Conservation (phyloP, 2,329 filamentous ascomycete species). For the Phoma sp. region DNA sequence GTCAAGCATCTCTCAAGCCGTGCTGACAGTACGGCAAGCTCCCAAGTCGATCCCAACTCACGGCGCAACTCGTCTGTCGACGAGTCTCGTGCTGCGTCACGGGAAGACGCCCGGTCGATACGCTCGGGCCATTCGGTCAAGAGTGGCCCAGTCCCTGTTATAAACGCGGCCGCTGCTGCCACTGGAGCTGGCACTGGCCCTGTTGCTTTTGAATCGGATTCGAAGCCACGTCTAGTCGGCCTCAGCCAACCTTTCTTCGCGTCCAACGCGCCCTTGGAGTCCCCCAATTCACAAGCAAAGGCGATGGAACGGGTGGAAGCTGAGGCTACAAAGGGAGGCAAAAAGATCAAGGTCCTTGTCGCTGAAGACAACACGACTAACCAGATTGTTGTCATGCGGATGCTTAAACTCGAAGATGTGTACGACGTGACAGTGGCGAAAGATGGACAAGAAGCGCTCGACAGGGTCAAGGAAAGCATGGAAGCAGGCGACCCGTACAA, state of each 20-base stretch:
- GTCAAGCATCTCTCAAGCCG: slow-evolving; percentile 76
- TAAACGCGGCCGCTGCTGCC: slow-evolving; percentile 18
- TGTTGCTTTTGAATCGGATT: slow-evolving; percentile 62
- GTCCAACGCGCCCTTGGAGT: slow-evolving; percentile 54
- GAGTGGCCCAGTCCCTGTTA: slow-evolving; percentile 29
- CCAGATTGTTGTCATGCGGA: slow-evolving; percentile 60
- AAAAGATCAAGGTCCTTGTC: slow-evolving; percentile 80
- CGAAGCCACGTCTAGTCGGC: slow-evolving; percentile 80
- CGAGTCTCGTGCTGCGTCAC: slow-evolving; percentile 26
- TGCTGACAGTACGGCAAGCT: slow-evolving; percentile 59
- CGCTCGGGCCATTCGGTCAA: slow-evolving; percentile 42
- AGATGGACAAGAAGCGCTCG: slow-evolving; percentile 77
- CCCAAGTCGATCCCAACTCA: slow-evolving; percentile 37
- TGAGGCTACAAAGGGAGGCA: slow-evolving; percentile 60
- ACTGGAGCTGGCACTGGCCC: slow-evolving; percentile 29
- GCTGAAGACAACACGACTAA: slow-evolving; percentile 75
- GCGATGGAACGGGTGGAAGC: slow-evolving; percentile 70
- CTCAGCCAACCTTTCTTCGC: slow-evolving; percentile 83
- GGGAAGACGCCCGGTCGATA: slow-evolving; percentile 42
- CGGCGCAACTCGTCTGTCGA: slow-evolving; percentile 39
- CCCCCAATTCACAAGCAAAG: slow-evolving; percentile 66
- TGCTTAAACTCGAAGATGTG: slow-evolving; percentile 78
- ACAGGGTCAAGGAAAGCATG: slow-evolving; percentile 84
- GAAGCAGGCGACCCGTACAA: slow-evolving; percentile 75
- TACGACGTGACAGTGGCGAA: slow-evolving; percentile 88